These are phyloP conservation scores for Coniophora puteana DNA, from an alignment of 1,284 basidiomycete genomes.

Conservation along the genomic window DNA sequence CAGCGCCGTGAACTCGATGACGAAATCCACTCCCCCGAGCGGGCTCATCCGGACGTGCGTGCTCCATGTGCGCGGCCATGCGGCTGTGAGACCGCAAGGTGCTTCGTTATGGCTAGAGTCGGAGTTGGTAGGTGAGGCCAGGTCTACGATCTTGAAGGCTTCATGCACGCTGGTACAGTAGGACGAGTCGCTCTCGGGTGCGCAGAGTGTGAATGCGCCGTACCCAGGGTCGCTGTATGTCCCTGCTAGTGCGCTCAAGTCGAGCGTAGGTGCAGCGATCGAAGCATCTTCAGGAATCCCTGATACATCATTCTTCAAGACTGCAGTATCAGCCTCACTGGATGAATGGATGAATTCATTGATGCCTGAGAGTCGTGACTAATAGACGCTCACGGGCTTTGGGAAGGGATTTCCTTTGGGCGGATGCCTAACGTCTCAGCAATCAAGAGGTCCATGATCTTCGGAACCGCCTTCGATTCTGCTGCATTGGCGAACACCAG, in stretches of 20 bases:
- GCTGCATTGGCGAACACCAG: conserved; percentile 17
- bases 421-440: no score
- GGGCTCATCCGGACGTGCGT: conserved; percentile 24
- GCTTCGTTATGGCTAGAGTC: no score
- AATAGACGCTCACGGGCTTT: neutral
- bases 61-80: conserved; percentile 22
- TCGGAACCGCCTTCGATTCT: conserved; percentile 1
- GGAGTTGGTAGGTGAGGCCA: neutral
- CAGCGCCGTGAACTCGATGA: conserved; percentile 5
- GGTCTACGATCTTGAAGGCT: conserved; percentile 19
- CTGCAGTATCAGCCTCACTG: neutral
- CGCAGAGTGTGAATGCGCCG: conserved; percentile 27
- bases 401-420: neutral
- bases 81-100: conserved; percentile 18
- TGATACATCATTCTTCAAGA: neutral
- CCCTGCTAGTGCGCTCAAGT: conserved; percentile 13
- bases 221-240: conserved; percentile 27
- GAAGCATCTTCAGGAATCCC: neutral
- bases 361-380: neutral
- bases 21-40: conserved; percentile 8
- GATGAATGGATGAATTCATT: neutral
- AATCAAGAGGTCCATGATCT: conserved; percentile 2
- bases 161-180: conserved; percentile 20
- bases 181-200: conserved; percentile 14
- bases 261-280: neutral